A percentile compares a stretch with the other conserved stretches of the same genome.
These are phyloP conservation scores for Trichosporon asahii DNA, from an alignment of 1,284 basidiomycete species.

Conservation along the genomic window DNA sequence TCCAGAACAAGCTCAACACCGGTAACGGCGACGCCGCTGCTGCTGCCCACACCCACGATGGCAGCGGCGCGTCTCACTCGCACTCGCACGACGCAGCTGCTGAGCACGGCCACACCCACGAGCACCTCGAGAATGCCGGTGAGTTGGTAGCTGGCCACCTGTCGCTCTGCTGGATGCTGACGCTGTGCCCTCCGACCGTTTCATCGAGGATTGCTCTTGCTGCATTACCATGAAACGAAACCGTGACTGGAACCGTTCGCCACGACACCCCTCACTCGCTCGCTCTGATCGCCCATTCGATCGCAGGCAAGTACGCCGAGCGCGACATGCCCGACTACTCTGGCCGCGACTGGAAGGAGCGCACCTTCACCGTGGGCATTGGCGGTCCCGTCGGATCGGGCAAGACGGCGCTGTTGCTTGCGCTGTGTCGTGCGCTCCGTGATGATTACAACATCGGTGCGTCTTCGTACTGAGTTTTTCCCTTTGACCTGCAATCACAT, in stretches of 20 bases:
- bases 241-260: too few relatives aligned
- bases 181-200: neutral
- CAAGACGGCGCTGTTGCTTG: slow-evolving; percentile 91
- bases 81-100: slow-evolving; percentile 33
- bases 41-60: slow-evolving; percentile 19
- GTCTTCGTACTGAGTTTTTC: slow-evolving; percentile 21
- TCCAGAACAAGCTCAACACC: slow-evolving; percentile 44
- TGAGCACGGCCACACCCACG: slow-evolving; percentile 87
- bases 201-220: too few relatives aligned
- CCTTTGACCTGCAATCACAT: too few relatives aligned
- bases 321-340: slow-evolving; percentile 88
- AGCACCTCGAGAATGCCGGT: slow-evolving; percentile 83
- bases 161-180: neutral
- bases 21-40: slow-evolving; percentile 21
- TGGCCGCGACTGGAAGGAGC: slow-evolving; percentile 78
- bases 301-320: slow-evolving; percentile 88
- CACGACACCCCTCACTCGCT: neutral
- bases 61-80: slow-evolving; percentile 33
- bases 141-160: slow-evolving; percentile 36
- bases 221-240: too few relatives aligned
- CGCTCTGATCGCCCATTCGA: neutral
- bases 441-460: slow-evolving; percentile 84
- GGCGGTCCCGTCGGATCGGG: slow-evolving; percentile 97
- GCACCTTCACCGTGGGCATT: slow-evolving; percentile 95
- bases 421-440: slow-evolving; percentile 80